Evolutionary conservation across 257 asterid species (phyloP), one percentile per base, ranked within the genome.

Genomic region (Solanum piurae): DNA sequence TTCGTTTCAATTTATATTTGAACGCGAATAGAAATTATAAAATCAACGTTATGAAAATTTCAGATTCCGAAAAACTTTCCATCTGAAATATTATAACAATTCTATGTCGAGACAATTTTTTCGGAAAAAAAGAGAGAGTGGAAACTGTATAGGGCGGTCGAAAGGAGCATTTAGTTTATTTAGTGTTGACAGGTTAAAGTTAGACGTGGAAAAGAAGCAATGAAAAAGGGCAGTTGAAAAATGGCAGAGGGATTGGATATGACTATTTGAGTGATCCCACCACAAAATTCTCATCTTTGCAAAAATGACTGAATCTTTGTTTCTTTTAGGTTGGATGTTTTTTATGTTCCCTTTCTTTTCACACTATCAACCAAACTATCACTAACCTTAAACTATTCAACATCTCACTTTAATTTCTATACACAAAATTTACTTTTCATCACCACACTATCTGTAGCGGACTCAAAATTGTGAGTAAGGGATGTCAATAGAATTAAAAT

Each of bases 171-270:
- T 62, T 62, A n/a, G 31, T 62, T 62, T 62, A 23, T 62, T n/a
- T 62, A 23, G 31, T 62, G 71, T 62, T 5, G 71, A 62, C 71
- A 62, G 16, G 71, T n/a, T 62, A 62, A 38, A 79, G 92, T 91
- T 86, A 90, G 83, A 88, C 92, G 92, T 90, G 92, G 87, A 90
- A 91, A 88, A 91, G 89, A 90, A 90, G 93, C 91, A 36, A 74
- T 31, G 76, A 88, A 85, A 83, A n/a, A 46, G 55, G 69, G 84
- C 84, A 64, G 83, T 76, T 82, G 69, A 79, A 21, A 60, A 7
- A 16, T 12, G 40, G 20, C 14, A 83, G 55, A 55, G 29, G 40
- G 44, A 13, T 34, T 60, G 42, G 52, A 33, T 27, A 9, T 74
- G 82, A 82, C 86, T 16, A 31, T 82, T 82, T 49, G 69, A 46